phyloP scores from a whole-genome alignment of 192 early-diverging fungal species.

The Coemansia sp. region DNA sequence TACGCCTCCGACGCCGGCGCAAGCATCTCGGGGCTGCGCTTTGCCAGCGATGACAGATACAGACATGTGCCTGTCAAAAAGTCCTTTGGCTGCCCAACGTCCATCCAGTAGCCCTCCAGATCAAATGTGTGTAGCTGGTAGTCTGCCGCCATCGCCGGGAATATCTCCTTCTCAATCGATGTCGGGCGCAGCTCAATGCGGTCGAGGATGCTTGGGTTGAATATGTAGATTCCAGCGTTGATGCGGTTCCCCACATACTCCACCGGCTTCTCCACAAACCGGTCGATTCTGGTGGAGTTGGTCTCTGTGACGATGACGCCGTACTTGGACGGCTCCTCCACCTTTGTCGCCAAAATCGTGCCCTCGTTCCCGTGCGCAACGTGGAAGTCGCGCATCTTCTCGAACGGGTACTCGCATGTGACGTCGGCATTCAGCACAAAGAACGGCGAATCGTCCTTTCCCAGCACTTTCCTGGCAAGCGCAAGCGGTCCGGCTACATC shows the following conservation, averaged over 20 bases:
- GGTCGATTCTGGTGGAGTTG: conserved; percentile 74
- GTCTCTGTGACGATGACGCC: conserved; percentile 92
- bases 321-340: conserved; percentile 98
- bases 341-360: conserved; percentile 95
- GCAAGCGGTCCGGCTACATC: conserved; percentile 84
- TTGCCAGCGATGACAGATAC: conserved; percentile 81
- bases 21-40: conserved; percentile 72
- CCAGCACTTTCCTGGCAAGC: conserved; percentile 87
- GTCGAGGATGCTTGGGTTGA: conserved; percentile 85
- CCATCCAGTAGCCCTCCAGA: conserved; percentile 98
- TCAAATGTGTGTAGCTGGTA: conserved; percentile 88
- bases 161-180: conserved; percentile 97
- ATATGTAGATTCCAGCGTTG: conserved; percentile 99
- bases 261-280: conserved; percentile 97
- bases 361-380: conserved; percentile 87
- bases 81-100: conserved; percentile 99
- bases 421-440: conserved; percentile 99
- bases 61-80: conserved; percentile 93
- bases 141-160: conserved; percentile 90
- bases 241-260: conserved; percentile 97
- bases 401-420: conserved; percentile 98
- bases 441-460: conserved; percentile 91
- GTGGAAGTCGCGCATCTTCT: conserved; percentile 88
- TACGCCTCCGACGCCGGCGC: conserved; percentile 67
- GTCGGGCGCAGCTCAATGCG: conserved; percentile 95